Base-by-base conservation (phyloP, 2,329 filamentous ascomycete species). In the Escovopsis sp. region DNA sequence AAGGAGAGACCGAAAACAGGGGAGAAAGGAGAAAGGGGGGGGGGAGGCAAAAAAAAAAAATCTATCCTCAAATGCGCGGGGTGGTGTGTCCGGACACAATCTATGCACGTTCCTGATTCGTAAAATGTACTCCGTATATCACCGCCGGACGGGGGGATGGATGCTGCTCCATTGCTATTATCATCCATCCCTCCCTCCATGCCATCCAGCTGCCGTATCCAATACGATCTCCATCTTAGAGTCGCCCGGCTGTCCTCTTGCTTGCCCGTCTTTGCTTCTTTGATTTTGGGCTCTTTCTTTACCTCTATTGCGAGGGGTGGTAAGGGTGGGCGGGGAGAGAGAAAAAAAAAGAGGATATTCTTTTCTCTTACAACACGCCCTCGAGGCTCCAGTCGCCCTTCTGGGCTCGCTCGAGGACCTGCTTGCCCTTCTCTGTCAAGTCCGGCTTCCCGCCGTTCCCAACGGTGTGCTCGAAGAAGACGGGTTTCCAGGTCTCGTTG, bases 401-500 rank as follows among this genome's bases (percentile, higher is more conserved):
- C 51, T 76, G 72, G 9, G 72, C 70, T 35, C 67, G 62, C 46
- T 69, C 65, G 3, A 75, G 62, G 6, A 74, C 64, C 52, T 64
- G 56, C 4, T 57, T 63, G 18, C 72, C 72, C 59, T 70, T 73
- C 3, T 70, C 69, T 4, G 70, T 73, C 47, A 76, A 63, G 35
- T 72, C 67, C 1, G 72, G 72, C 55, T 69, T 70, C 43, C 72
- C 72, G 39, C 66, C 68, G 46, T 73, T 75, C 51, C 71, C 72
- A 9, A 66, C 68, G 42, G 65, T 62, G 54, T 75, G 70, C 51
- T 67, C 78, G 63, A 98, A 98, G 65, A 94, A 98, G 36, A 86
- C 72, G n/a, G 91, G 91, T 50, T 80, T 70, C 79, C 85, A 98
- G 32, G 76, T 73, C 45, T 75, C 72, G 11, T 78, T 75, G 12